phyloP scores from a whole-genome alignment of 306 rosid genomes.

The Gillenia trifoliata region DNA sequence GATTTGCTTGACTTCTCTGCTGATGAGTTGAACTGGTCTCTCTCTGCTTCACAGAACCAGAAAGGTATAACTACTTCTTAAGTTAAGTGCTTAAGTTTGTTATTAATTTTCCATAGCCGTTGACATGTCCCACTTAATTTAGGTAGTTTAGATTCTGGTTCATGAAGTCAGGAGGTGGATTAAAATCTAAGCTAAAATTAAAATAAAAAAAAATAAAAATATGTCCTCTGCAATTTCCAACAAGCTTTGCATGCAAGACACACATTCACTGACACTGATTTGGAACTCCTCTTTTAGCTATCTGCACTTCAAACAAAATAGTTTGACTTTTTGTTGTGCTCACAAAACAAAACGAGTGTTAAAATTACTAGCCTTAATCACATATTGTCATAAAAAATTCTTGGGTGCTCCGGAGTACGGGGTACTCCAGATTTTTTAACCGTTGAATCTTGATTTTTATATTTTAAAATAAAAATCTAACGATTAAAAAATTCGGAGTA shows the following conservation, averaged over 20 bases:
- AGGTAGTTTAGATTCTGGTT: background rate
- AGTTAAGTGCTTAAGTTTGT: background rate
- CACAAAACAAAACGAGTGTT: too few species aligned
- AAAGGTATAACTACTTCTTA: constrained; percentile 32
- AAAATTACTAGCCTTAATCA: too few species aligned
- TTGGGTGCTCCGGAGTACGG: too few species aligned
- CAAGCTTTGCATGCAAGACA: background rate
- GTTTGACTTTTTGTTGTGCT: too few species aligned
- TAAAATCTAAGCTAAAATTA: background rate
- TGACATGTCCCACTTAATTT: background rate
- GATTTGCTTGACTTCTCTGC: constrained; percentile 58
- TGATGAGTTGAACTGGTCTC: constrained; percentile 48
- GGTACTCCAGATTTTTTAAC: too few species aligned
- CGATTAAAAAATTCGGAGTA: too few species aligned
- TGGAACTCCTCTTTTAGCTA: too few species aligned
- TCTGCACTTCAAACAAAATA: too few species aligned
- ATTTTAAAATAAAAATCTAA: too few species aligned
- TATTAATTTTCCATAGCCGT: background rate
- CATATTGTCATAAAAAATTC: too few species aligned
- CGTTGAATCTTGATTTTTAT: too few species aligned
- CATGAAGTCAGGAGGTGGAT: background rate
- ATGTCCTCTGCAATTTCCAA: background rate
- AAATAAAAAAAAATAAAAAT: background rate
- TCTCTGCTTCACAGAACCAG: constrained; percentile 50
- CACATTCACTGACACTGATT: background rate